Percentiles rank a stretch among this genome's conserved stretches.
Conservation (phyloP, 192 early-diverging fungal species). For the Coemansia sp. region DNA sequence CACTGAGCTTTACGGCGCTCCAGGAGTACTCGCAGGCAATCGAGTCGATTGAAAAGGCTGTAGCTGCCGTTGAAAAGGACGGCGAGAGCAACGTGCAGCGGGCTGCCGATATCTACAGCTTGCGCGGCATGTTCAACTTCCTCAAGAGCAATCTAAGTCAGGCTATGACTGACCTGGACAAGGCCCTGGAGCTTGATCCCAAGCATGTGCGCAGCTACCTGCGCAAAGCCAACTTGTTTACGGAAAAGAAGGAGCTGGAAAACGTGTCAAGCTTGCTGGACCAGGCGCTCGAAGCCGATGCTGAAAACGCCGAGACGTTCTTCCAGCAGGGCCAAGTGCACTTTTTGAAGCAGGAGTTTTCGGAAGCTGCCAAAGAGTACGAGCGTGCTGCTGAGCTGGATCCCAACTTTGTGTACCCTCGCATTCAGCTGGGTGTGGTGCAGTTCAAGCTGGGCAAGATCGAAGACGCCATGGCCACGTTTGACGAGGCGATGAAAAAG, state of each 20-base stretch:
- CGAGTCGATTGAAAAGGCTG: slow-evolving; percentile 63
- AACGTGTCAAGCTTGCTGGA: slow-evolving; percentile 31
- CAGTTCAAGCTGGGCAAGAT: slow-evolving; percentile 86
- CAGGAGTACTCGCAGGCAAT: slow-evolving; percentile 63
- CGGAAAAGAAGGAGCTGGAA: slow-evolving; percentile 70
- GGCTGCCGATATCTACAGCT: slow-evolving; percentile 73
- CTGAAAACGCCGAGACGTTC: slow-evolving; percentile 82
- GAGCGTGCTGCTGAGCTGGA: slow-evolving; percentile 75
- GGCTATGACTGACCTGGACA: slow-evolving; percentile 74
- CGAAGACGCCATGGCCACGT: slow-evolving; percentile 69
- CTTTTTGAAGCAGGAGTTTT: slow-evolving; percentile 82
- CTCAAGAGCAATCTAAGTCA: slow-evolving; percentile 75
- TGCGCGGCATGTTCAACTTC: slow-evolving; percentile 86
- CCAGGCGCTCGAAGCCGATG: slow-evolving; percentile 55
- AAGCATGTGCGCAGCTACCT: slow-evolving; percentile 81
- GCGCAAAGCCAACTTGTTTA: slow-evolving; percentile 87
- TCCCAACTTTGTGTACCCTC: slow-evolving; percentile 77
- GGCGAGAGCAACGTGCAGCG: slow-evolving; percentile 32
- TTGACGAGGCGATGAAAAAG: slow-evolving; percentile 72
- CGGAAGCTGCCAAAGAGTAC: slow-evolving; percentile 82
- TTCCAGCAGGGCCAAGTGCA: slow-evolving; percentile 70
- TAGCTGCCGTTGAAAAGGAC: slow-evolving; percentile 56
- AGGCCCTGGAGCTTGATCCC: slow-evolving; percentile 74
- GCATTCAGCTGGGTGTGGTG: slow-evolving; percentile 93
- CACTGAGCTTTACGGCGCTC: slow-evolving; percentile 51